phyloP scores from a whole-genome alignment of 805 yeast genomes.

The Pichia kluyveri region DNA sequence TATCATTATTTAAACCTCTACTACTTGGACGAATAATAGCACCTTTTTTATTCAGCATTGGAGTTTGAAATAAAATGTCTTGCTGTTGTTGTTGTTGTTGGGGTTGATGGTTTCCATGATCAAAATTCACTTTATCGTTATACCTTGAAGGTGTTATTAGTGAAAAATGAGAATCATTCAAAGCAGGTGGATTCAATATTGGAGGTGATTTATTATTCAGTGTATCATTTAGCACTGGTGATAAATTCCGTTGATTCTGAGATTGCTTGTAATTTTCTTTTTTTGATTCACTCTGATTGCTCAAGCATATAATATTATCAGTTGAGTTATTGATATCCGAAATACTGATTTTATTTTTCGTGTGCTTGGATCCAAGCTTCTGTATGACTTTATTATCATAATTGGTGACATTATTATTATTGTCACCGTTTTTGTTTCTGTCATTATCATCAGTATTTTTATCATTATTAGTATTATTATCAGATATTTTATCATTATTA shows the following conservation, averaged over 20 bases:
- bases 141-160: background rate
- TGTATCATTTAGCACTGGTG: no score
- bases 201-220: background rate
- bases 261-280: no score
- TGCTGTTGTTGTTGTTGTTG: background rate
- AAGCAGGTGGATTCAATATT: background rate
- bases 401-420: background rate
- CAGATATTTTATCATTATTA: background rate
- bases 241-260: no score
- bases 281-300: no score
- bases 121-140: background rate
- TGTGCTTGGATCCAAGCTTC: background rate
- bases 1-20: conserved; percentile 1
- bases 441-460: no score
- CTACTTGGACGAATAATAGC: background rate
- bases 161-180: background rate
- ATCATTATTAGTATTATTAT: background rate
- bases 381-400: background rate
- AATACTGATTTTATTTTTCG: background rate
- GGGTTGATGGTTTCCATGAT: background rate
- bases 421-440: no score
- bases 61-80: background rate
- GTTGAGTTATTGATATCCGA: background rate
- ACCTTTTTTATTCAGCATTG: background rate
- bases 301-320: background rate